Conservation (phyloP, 108 stramenopile genomes). For the Pseudonitzschia multiseries region DNA sequence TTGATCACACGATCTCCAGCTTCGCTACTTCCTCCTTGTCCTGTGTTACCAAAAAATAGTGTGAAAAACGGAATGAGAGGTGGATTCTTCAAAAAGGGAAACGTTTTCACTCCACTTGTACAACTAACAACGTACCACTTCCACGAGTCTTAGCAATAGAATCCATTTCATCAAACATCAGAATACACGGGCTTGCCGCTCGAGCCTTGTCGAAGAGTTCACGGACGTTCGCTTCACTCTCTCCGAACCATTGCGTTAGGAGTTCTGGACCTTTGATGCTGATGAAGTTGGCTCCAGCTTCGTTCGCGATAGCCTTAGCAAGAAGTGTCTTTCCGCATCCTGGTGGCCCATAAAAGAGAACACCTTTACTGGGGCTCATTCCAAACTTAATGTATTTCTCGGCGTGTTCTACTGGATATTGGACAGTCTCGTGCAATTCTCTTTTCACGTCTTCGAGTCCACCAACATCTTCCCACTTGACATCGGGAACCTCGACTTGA, state of each 20-base stretch:
- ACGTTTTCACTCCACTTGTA: conserved; percentile 32
- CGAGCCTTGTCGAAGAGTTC: conserved; percentile 92
- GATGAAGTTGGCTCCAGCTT: conserved; percentile 98
- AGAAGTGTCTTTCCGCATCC: conserved; percentile 93
- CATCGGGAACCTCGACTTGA: conserved; percentile 93
- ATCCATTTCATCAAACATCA: conserved; percentile 99
- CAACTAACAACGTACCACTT: conserved; percentile 58
- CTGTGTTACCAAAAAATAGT: conserved; percentile 20
- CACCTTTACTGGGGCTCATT: conserved; percentile 90
- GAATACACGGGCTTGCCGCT: conserved; percentile 88
- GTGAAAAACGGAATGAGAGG: not conserved
- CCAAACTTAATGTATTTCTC: conserved; percentile 92
- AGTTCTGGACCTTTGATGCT: conserved; percentile 96
- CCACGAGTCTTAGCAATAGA: conserved; percentile 91
- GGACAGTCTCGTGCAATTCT: conserved; percentile 96
- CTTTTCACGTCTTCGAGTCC: conserved; percentile 98
- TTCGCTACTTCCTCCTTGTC: conserved; percentile 85
- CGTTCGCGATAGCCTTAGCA: conserved; percentile 99
- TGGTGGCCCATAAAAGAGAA: conserved; percentile 96
- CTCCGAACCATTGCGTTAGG: conserved; percentile 96
- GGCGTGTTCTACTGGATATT: conserved; percentile 97
- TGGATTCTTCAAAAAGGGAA: not conserved
- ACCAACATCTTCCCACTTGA: conserved; percentile 98
- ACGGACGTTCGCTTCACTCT: conserved; percentile 96
- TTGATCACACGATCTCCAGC: conserved; percentile 98